Conservation (phyloP, 2,329 filamentous ascomycete genomes). For the Ascochyta fabae region DNA sequence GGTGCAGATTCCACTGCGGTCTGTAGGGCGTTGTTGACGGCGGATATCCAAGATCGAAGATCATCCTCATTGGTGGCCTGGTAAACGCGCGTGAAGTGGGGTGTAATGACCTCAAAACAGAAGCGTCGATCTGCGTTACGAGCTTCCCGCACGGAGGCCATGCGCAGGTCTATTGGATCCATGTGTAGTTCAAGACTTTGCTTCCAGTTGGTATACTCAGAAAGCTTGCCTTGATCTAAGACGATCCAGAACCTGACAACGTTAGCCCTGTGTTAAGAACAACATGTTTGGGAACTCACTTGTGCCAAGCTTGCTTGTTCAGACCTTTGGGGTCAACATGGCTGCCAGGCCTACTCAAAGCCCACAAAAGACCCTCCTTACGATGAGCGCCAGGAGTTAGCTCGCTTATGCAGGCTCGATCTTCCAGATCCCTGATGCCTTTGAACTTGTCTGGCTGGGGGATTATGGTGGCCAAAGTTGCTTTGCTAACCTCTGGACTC, state of each 20-base stretch:
- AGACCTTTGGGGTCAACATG: constrained; percentile 94
- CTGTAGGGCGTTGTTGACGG: constrained; percentile 96
- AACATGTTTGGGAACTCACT: constrained; percentile 64
- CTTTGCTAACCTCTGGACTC: constrained; percentile 39
- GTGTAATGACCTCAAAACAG: constrained; percentile 98
- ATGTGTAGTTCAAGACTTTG: constrained; percentile 95
- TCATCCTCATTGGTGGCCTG: constrained; percentile 98
- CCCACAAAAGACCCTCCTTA: constrained; percentile 95
- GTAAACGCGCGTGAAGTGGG: constrained; percentile 93
- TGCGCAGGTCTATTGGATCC: constrained; percentile 94
- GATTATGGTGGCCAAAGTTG: constrained; percentile 31
- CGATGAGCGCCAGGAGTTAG: constrained; percentile 69
- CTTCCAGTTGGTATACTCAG: constrained; percentile 99
- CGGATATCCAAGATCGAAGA: constrained; percentile 94
- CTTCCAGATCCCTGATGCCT: constrained; percentile 88
- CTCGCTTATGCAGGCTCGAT: constrained; percentile 54
- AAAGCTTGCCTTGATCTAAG: constrained; percentile 92
- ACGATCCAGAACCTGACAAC: constrained; percentile 90
- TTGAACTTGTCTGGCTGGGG: constrained; percentile 72
- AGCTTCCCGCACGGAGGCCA: constrained; percentile 95
- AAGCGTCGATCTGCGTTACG: constrained; percentile 93
- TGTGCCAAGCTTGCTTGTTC: constrained; percentile 98
- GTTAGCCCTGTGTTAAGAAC: constrained; percentile 34
- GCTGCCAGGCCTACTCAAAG: constrained; percentile 87
- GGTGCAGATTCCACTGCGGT: constrained; percentile 88